These are phyloP conservation scores for Trichoderma harzianum DNA, from an alignment of 2,329 filamentous ascomycete genomes.

Conservation along the genomic window DNA sequence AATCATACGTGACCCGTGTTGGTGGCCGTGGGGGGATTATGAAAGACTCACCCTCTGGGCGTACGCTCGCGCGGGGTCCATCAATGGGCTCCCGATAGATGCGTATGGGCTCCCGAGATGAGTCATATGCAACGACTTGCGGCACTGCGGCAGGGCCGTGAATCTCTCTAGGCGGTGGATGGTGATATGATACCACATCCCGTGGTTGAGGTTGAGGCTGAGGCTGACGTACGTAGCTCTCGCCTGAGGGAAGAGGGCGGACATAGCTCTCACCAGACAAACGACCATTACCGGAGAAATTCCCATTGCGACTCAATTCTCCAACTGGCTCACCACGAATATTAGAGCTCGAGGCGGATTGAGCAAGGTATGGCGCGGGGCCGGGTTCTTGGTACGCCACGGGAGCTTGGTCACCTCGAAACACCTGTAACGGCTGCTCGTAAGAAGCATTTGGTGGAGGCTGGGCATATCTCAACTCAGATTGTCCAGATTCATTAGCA, in stretches of 20 bases:
- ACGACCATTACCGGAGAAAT: slow-evolving; percentile 34
- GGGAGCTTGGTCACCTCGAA: slow-evolving; percentile 32
- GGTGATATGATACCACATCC: slow-evolving; percentile 26
- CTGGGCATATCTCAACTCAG: slow-evolving; percentile 43
- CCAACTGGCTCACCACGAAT: slow-evolving; percentile 27
- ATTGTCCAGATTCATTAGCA: slow-evolving; percentile 27
- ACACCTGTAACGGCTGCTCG: slow-evolving; percentile 30
- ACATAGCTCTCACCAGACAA: slow-evolving; percentile 30
- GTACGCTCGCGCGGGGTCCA: slow-evolving; percentile 44
- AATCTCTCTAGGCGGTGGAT: slow-evolving; percentile 36
- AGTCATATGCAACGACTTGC: slow-evolving; percentile 41
- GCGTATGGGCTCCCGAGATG: slow-evolving; percentile 40
- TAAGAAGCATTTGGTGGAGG: slow-evolving; percentile 35
- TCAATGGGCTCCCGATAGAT: slow-evolving; percentile 45
- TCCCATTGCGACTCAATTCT: slow-evolving; percentile 28
- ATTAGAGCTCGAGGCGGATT: slow-evolving; percentile 26
- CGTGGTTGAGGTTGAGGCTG: not conserved
- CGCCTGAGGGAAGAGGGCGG: slow-evolving; percentile 21
- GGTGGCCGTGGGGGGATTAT: slow-evolving; percentile 52
- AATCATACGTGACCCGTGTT: slow-evolving; percentile 73
- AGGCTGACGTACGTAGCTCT: slow-evolving; percentile 27
- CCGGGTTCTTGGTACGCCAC: slow-evolving; percentile 33
- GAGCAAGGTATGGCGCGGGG: slow-evolving; percentile 26
- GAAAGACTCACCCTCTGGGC: slow-evolving; percentile 48
- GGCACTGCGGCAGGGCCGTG: slow-evolving; percentile 40